These are phyloP conservation scores for Gamarada debralockiae DNA, from an alignment of 495 filamentous ascomycete genomes.

Conservation along the genomic window DNA sequence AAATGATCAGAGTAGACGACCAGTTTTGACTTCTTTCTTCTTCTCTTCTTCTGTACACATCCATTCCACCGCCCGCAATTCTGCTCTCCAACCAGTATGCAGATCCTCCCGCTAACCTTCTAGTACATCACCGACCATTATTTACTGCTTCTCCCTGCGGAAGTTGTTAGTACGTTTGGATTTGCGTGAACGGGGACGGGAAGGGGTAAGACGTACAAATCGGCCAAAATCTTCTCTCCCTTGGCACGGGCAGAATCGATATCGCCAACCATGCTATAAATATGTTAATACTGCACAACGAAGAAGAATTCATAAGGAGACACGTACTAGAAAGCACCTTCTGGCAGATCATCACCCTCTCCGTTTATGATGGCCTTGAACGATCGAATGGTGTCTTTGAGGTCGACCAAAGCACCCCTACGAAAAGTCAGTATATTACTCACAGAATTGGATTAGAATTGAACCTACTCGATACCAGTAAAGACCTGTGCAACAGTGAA, in stretches of 20 bases:
- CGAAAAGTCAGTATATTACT: not conserved
- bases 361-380: constrained; percentile 98
- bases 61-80: not conserved
- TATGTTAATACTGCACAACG: too few relatives aligned
- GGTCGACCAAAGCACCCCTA: constrained; percentile 82
- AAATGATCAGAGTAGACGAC: too few relatives aligned
- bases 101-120: not conserved
- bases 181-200: not conserved
- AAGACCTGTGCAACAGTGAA: constrained; percentile 99
- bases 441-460: not conserved
- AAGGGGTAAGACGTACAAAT: constrained; percentile 45
- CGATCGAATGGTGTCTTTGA: constrained; percentile 95
- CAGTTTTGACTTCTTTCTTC: not conserved
- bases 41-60: not conserved
- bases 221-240: constrained; percentile 98
- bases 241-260: constrained; percentile 86
- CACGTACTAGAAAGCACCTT: too few relatives aligned
- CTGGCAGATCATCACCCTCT: constrained; percentile 92
- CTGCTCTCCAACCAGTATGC: not conserved
- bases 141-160: not conserved
- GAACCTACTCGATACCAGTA: constrained; percentile 50
- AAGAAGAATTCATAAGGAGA: too few relatives aligned
- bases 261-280: constrained; percentile 65
- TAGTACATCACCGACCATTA: not conserved
- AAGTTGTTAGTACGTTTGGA: not conserved